Percentiles rank a stretch among this genome's conserved stretches.
Evolutionary conservation across 345 rosid genomes (phyloP).

Genomic region (Linum lewisii): DNA sequence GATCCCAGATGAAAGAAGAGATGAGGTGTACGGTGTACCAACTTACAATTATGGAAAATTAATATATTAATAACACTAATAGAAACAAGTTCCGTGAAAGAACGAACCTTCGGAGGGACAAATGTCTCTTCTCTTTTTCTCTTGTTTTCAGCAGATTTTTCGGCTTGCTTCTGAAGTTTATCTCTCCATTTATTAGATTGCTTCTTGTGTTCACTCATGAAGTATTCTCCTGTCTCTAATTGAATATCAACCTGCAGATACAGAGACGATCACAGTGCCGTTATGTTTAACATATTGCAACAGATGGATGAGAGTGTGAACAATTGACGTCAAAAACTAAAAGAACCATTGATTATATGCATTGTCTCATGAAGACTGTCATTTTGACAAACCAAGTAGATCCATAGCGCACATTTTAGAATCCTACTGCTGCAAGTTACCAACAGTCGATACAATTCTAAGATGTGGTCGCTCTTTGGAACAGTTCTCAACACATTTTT

Average conservation of each 20-base stretch:
- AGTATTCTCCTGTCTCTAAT: constrained; percentile 71
- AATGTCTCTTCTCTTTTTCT: constrained; percentile 71
- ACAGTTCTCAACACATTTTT: too few relatives aligned
- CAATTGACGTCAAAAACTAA: too few relatives aligned
- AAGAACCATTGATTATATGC: too few relatives aligned
- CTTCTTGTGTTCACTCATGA: constrained; percentile 58
- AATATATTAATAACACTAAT: not conserved
- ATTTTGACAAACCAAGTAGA: too few relatives aligned
- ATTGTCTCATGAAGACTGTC: too few relatives aligned
- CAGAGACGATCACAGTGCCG: too few relatives aligned
- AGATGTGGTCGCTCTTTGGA: too few relatives aligned
- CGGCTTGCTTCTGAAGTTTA: constrained; percentile 73
- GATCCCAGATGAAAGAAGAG: not conserved
- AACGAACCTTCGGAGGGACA: constrained; percentile 77
- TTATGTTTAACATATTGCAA: too few relatives aligned
- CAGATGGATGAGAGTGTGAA: not conserved
- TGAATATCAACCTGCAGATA: constrained; percentile 54
- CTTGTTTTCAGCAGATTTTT: constrained; percentile 76
- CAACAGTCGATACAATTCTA: too few relatives aligned
- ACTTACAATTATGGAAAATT: not conserved
- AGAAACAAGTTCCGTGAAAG: constrained; percentile 4
- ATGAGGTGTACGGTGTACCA: too few relatives aligned
- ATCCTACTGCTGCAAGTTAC: too few relatives aligned
- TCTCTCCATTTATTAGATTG: constrained; percentile 63
- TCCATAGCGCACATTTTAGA: too few relatives aligned